Conservation (phyloP, 1,139 yeast genomes). For the Kurtzmaniella quercitrusa region DNA sequence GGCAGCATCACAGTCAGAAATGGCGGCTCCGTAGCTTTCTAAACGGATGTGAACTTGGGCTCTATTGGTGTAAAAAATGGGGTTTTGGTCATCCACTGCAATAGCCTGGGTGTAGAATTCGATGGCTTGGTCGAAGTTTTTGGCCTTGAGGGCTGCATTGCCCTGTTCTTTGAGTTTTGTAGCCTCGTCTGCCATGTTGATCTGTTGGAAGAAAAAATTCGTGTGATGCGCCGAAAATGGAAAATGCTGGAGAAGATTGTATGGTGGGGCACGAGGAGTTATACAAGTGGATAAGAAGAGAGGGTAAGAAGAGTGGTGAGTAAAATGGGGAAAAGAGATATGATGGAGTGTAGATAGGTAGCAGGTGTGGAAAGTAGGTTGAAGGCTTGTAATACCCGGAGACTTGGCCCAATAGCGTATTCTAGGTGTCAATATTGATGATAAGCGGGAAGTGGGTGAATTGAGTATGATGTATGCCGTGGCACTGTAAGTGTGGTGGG, state of each 20-base stretch:
- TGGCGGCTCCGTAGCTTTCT: slow-evolving; percentile 84
- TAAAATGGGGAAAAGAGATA: no score
- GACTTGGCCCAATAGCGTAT: no score
- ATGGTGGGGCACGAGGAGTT: not conserved
- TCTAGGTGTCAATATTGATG: no score
- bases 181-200: slow-evolving; percentile 30
- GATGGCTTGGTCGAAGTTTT: slow-evolving; percentile 64
- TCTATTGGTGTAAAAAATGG: slow-evolving; percentile 77
- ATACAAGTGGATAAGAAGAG: no score
- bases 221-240: not conserved
- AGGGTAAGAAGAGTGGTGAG: no score
- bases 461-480: no score
- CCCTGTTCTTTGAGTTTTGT: slow-evolving; percentile 63
- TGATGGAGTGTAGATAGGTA: no score
- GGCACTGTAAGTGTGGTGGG: no score
- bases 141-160: slow-evolving; percentile 61
- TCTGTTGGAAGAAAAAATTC: not conserved
- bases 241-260: not conserved
- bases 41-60: slow-evolving; percentile 86
- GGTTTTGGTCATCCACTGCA: slow-evolving; percentile 57
- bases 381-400: no score
- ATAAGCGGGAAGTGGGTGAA: no score
- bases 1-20: slow-evolving; percentile 71
- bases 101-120: slow-evolving; percentile 77
- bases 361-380: no score